Percentiles rank a stretch among this genome's conserved stretches.
phyloP scores from a whole-genome alignment of 345 rosid species.

The Citrus medica region DNA sequence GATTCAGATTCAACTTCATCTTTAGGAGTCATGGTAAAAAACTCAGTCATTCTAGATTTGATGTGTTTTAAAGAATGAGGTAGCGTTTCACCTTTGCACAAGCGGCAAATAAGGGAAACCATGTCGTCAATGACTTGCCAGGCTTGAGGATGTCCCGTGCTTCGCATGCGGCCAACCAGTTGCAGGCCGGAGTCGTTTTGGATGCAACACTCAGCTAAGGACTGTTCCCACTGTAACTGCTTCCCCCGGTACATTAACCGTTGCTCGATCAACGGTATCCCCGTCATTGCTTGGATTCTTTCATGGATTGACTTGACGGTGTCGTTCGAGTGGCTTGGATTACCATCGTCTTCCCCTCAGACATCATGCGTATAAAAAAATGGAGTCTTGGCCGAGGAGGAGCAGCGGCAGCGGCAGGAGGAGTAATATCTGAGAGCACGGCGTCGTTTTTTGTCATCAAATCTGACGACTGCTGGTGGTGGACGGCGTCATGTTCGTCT shows the following conservation, averaged over 20 bases:
- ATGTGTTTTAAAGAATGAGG: slow-evolving; percentile 31
- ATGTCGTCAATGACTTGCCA: slow-evolving; percentile 69
- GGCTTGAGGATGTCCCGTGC: slow-evolving; percentile 74
- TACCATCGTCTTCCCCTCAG: slow-evolving; percentile 60
- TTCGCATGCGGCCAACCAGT: slow-evolving; percentile 74
- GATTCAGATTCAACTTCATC: slow-evolving; percentile 28
- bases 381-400: slow-evolving; percentile 41
- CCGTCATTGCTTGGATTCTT: slow-evolving; percentile 44
- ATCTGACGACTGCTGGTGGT: slow-evolving; percentile 23
- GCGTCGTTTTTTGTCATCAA: background rate
- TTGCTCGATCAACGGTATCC: slow-evolving; percentile 65
- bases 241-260: slow-evolving; percentile 67
- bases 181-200: slow-evolving; percentile 73
- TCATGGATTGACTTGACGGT: slow-evolving; percentile 61
- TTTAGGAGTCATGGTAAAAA: slow-evolving; percentile 38
- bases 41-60: slow-evolving; percentile 40
- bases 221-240: slow-evolving; percentile 77
- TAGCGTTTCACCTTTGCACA: slow-evolving; percentile 43
- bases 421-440: background rate
- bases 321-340: slow-evolving; percentile 62
- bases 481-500: slow-evolving; percentile 45
- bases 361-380: slow-evolving; percentile 69
- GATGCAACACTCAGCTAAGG: slow-evolving; percentile 55
- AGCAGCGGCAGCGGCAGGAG: too few relatives aligned
- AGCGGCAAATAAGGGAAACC: slow-evolving; percentile 44